phyloP scores from a whole-genome alignment of 164 flowering plant species.

The Nelumbo lutea region DNA sequence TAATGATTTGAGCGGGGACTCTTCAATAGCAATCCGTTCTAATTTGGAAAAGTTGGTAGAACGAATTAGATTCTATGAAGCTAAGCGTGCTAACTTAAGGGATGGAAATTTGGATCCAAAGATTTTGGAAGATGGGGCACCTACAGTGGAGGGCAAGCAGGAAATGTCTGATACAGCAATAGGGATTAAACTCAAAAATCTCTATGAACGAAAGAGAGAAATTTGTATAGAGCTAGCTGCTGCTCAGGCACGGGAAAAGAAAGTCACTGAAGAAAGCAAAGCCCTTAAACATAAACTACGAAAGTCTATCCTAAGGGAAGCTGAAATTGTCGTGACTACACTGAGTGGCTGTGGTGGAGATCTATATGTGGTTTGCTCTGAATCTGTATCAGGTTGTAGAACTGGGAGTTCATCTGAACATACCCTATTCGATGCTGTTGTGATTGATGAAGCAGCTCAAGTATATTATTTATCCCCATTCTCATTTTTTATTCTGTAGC shows the following conservation, averaged over 20 bases:
- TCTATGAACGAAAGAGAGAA: constrained; percentile 70
- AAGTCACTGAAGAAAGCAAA: constrained; percentile 55
- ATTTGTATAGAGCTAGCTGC: constrained; percentile 56
- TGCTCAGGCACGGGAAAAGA: constrained; percentile 76
- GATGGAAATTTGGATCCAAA: constrained; percentile 36
- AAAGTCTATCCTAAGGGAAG: constrained; percentile 72
- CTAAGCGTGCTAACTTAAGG: constrained; percentile 66
- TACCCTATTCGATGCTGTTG: constrained; percentile 83
- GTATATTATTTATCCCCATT: constrained; percentile 29
- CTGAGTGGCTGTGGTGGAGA: constrained; percentile 98
- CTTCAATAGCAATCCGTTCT: constrained; percentile 53
- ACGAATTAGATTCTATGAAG: constrained; percentile 59
- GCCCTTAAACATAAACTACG: constrained; percentile 61
- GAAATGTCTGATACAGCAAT: constrained; percentile 58
- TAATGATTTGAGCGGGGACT: constrained; percentile 27
- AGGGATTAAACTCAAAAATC: constrained; percentile 42
- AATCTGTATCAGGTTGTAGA: constrained; percentile 43
- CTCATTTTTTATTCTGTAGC: background rate
- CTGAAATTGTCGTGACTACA: constrained; percentile 85
- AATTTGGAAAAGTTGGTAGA: constrained; percentile 74
- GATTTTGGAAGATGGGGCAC: constrained; percentile 29
- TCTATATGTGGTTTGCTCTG: constrained; percentile 79
- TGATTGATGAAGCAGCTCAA: constrained; percentile 99
- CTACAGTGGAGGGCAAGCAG: constrained; percentile 31
- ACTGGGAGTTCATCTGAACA: constrained; percentile 52